Evolutionary conservation across 306 rosid species (phyloP).

Genomic region (Psophocarpus tetragonolobus): DNA sequence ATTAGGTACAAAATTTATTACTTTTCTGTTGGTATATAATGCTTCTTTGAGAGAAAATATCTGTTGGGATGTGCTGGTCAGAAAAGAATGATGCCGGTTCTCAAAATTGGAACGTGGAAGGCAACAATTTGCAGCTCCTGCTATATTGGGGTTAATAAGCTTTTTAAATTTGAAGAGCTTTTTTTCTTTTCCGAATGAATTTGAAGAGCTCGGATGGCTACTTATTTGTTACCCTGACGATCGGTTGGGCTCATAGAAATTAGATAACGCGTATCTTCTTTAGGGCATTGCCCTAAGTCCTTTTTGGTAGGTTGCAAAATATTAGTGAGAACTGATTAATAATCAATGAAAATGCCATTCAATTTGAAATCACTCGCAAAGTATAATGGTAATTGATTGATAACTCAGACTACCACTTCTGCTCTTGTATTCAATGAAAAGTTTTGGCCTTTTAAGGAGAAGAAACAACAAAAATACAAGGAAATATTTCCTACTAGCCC

Average conservation of each 20-base stretch:
- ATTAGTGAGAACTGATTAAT: slow-evolving; percentile 2
- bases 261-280: not conserved
- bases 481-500: not conserved
- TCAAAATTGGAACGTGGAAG: not conserved
- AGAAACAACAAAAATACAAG: not conserved
- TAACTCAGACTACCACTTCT: not conserved
- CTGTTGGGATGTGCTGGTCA: not conserved
- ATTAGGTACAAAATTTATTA: slow-evolving; percentile 2
- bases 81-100: not conserved
- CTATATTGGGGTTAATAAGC: not conserved
- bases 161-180: slow-evolving; percentile 1
- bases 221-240: not conserved
- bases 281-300: not conserved
- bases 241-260: not conserved
- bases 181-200: too few relatives aligned
- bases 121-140: slow-evolving; percentile 21
- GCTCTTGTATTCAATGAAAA: not conserved
- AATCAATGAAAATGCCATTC: not conserved
- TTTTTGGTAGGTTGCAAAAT: slow-evolving; percentile 14
- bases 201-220: not conserved
- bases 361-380: not conserved
- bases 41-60: not conserved
- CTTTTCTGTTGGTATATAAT: not conserved
- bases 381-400: not conserved
- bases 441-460: not conserved